phyloP scores from a whole-genome alignment of 1,284 basidiomycete genomes.

The Entoloma clypeatum region DNA sequence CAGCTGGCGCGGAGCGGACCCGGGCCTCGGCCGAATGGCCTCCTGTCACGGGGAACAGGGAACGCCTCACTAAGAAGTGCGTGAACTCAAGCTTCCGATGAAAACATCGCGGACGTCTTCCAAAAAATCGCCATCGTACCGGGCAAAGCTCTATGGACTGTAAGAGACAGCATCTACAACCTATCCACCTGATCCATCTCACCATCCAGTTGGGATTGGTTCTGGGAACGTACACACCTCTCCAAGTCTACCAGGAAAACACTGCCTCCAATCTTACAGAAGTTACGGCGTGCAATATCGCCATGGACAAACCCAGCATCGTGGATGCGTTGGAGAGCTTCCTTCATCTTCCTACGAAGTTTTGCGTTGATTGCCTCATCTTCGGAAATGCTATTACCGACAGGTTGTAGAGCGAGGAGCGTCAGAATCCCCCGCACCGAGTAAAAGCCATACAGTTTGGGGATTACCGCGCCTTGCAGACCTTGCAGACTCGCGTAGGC shows the following conservation, averaged over 20 bases:
- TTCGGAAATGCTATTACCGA: constrained; percentile 14
- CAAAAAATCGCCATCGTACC: too few species aligned
- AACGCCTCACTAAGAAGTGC: too few species aligned
- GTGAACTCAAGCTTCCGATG: too few species aligned
- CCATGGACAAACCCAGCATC: constrained; percentile 18
- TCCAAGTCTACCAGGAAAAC: constrained; percentile 19
- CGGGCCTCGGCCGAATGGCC: too few species aligned
- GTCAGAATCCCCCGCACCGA: constrained; percentile 18
- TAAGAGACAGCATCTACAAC: constrained; percentile 6
- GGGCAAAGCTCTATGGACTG: too few species aligned
- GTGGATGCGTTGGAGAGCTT: constrained; percentile 15
- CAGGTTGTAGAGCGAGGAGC: constrained; percentile 17
- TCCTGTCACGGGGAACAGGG: too few species aligned
- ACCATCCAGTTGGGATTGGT: constrained; percentile 14
- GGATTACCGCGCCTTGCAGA: constrained; percentile 18
- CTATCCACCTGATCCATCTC: constrained; percentile 10
- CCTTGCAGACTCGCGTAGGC: constrained; percentile 17
- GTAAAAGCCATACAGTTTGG: constrained; percentile 17
- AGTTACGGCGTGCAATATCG: constrained; percentile 17
- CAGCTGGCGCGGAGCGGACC: too few species aligned
- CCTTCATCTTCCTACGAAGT: constrained; percentile 17
- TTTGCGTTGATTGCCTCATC: constrained; percentile 12
- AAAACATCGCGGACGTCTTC: too few species aligned
- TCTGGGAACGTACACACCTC: constrained; percentile 11
- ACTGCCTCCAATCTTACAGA: constrained; percentile 11